Conservation (phyloP, 805 yeast species). For the Clavispora santaluciae region DNA sequence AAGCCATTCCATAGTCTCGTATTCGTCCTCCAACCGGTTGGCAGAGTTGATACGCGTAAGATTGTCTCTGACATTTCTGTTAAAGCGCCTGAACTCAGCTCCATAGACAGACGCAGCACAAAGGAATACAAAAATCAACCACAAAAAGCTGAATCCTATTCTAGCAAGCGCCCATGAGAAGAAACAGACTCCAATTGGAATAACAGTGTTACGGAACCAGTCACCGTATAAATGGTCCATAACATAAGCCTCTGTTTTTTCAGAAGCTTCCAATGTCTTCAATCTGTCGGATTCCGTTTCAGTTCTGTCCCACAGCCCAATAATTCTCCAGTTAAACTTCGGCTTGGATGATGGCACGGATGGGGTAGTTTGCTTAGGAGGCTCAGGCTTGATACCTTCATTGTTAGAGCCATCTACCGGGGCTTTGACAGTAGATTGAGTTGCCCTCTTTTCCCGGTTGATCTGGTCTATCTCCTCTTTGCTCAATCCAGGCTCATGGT, state of each 20-base stretch:
- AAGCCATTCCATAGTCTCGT: constrained; percentile 79
- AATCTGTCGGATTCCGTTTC: constrained; percentile 20
- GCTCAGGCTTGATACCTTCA: neutral
- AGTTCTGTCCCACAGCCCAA: constrained; percentile 33
- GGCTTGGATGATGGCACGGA: constrained; percentile 4
- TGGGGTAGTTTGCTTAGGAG: neutral
- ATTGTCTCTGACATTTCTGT: constrained; percentile 71
- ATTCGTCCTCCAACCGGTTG: constrained; percentile 55
- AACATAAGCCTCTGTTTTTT: constrained; percentile 52
- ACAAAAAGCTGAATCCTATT: constrained; percentile 59
- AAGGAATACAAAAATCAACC: constrained; percentile 54
- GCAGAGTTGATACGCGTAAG: constrained; percentile 60
- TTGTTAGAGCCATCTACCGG: constrained; percentile 11
- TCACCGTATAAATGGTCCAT: constrained; percentile 68
- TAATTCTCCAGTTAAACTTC: constrained; percentile 38
- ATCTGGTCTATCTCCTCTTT: constrained; percentile 14
- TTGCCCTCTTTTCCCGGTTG: constrained; percentile 10
- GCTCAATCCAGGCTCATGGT: constrained; percentile 11
- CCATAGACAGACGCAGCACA: constrained; percentile 64
- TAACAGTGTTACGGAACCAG: constrained; percentile 63
- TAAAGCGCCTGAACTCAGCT: constrained; percentile 70
- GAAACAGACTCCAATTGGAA: constrained; percentile 65
- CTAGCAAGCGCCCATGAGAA: constrained; percentile 66
- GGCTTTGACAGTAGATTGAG: constrained; percentile 8
- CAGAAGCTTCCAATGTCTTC: constrained; percentile 20